Percentiles rank a stretch among this genome's conserved stretches.
Conservation (phyloP, 805 yeast genomes). For the Starmerella potacharoeniae region DNA sequence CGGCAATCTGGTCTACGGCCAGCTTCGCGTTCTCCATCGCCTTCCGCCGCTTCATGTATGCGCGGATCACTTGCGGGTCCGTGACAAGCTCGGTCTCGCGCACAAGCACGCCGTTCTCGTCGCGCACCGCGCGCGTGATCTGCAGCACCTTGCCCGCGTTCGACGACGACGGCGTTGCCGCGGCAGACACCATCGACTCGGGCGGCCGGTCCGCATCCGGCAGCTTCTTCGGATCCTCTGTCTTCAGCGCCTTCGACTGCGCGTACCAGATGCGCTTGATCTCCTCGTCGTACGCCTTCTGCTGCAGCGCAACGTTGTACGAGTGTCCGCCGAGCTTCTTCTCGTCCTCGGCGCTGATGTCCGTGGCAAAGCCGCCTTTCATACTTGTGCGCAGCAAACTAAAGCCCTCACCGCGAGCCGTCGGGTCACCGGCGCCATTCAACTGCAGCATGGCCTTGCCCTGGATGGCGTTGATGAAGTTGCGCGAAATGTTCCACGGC, state of each 20-base stretch:
- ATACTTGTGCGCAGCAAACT: conserved; percentile 83
- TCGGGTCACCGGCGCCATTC: conserved; percentile 90
- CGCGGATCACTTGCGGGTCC: conserved; percentile 78
- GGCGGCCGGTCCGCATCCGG: conserved; percentile 19
- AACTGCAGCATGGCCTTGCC: conserved; percentile 94
- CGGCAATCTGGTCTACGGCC: conserved; percentile 58
- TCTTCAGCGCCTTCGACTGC: conserved; percentile 52
- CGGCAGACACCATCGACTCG: conserved; percentile 17
- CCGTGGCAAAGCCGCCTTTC: conserved; percentile 74
- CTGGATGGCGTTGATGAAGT: conserved; percentile 86
- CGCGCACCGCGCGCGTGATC: conserved; percentile 70
- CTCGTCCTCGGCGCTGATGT: conserved; percentile 17
- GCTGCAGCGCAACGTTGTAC: conserved; percentile 74
- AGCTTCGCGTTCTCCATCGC: conserved; percentile 52
- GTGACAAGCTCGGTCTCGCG: conserved; percentile 64
- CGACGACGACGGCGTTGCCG: conserved; percentile 22
- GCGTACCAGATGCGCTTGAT: conserved; percentile 80
- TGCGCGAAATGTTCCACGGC: conserved; percentile 89
- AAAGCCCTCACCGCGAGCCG: conserved; percentile 81
- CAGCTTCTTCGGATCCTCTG: conserved; percentile 31
- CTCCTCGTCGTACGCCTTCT: conserved; percentile 83
- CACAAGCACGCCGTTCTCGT: conserved; percentile 75
- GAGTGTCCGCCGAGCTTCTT: conserved; percentile 49
- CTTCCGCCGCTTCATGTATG: conserved; percentile 65
- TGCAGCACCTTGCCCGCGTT: conserved; percentile 33